A percentile compares a stretch with the other conserved stretches of the same genome.
These are phyloP conservation scores for Backusella morwellensis DNA, from an alignment of 192 early-diverging fungal species.

Conservation along the genomic window DNA sequence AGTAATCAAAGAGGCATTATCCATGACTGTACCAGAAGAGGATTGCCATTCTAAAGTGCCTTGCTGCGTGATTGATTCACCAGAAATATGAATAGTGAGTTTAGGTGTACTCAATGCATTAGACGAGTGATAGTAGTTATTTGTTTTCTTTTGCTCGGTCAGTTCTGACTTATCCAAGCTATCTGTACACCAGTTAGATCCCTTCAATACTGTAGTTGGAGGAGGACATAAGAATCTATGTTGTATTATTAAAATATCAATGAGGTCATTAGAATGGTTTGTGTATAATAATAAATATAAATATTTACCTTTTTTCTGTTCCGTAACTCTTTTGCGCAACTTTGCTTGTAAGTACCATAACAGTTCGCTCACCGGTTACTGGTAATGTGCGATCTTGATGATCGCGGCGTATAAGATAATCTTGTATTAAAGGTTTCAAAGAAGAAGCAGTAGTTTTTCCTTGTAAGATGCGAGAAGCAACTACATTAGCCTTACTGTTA, in stretches of 20 bases:
- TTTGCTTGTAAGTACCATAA: slow-evolving; percentile 77
- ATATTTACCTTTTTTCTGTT: slow-evolving; percentile 76
- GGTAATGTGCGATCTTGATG: slow-evolving; percentile 30
- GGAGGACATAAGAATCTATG: slow-evolving; percentile 77
- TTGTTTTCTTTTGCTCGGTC: not conserved
- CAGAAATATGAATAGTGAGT: slow-evolving; percentile 29
- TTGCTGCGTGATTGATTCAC: slow-evolving; percentile 37
- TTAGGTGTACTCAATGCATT: slow-evolving; percentile 21
- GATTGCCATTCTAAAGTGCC: slow-evolving; percentile 53
- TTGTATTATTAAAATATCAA: not conserved
- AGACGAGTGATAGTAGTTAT: slow-evolving; percentile 19
- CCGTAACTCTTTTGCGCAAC: slow-evolving; percentile 94
- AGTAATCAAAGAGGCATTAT: slow-evolving; percentile 10
- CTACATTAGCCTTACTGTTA: not conserved
- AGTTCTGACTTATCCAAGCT: not conserved
- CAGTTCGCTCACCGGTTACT: slow-evolving; percentile 48
- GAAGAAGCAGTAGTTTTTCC: not conserved
- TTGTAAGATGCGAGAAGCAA: slow-evolving; percentile 1
- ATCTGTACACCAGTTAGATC: slow-evolving; percentile 62
- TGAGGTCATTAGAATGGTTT: not conserved
- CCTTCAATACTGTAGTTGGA: slow-evolving; percentile 70
- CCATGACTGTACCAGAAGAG: slow-evolving; percentile 6
- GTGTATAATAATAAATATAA: not conserved
- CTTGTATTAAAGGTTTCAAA: slow-evolving; percentile 39
- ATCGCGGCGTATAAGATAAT: slow-evolving; percentile 38